Base-by-base conservation (phyloP, 495 filamentous ascomycete species). In the Penicillium coffeae region DNA sequence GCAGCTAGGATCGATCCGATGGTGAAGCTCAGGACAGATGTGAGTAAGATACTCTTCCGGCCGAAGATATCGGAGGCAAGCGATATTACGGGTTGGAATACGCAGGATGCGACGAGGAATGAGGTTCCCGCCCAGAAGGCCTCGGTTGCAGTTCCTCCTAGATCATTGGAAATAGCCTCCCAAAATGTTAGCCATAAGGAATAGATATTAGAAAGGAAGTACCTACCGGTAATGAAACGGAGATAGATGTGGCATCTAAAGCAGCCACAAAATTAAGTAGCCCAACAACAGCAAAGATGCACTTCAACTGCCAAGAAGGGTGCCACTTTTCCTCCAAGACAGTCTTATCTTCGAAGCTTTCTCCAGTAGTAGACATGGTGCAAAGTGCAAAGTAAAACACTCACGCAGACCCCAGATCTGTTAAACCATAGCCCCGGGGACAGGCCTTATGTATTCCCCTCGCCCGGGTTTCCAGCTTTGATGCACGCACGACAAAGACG, bases 161-260 rank as follows among this genome's bases (percentile, higher is more conserved):
- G 66, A 10, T 70, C 63, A 32, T 49, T 15, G 12, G 55, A 43
- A 18, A 62, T 62, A 3, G 52, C 53, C 58, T 62, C 41, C 22
- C 4, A 19, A 33, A 27, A 34, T 15, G 25, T 49, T 21, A 43
- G 41, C 21, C n/a, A n/a, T n/a, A n/a, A n/a, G n/a, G n/a, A n/a
- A n/a, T n/a, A n/a, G n/a, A n/a, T n/a, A n/a, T n/a, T n/a, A n/a
- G n/a, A n/a, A n/a, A n/a, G 32, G 10, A 16, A 18, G 25, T 22
- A 19, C 70, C 27, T 65, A 81, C 77, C 3, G 85, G 83, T 35
- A 88, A 62, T 5, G 85, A 82, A 19, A 87, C 82, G 15, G 78
- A 80, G 21, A 87, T 65, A 9, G 79, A 84, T 10, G 85, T 87
- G 1, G 80, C 82, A 60, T 88, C 85, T 8, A 88, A 65, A 20